A percentile compares a stretch with the other conserved stretches of the same genome.
phyloP scores from a whole-genome alignment of 208 protist species.

The Acanthamoeba rhysodes region DNA sequence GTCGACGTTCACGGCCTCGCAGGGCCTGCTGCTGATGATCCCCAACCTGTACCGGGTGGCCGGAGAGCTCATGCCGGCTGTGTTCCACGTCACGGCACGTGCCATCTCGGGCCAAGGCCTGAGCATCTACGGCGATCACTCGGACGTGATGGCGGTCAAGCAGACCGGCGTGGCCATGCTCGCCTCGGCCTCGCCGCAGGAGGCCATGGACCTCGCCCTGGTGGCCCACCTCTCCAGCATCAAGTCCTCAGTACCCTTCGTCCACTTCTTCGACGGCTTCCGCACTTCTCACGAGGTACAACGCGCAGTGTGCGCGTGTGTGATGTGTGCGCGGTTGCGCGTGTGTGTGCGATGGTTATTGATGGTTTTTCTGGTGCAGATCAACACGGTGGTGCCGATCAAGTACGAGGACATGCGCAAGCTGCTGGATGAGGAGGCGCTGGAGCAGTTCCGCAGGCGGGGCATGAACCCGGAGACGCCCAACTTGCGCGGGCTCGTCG shows the following conservation, averaged over 20 bases:
- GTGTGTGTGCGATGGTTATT: background rate
- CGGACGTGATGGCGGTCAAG: slow-evolving; percentile 88
- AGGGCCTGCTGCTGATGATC: slow-evolving; percentile 92
- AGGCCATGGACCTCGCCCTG: slow-evolving; percentile 88
- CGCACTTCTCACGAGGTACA: slow-evolving; percentile 85
- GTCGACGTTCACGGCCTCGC: slow-evolving; percentile 91
- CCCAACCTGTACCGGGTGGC: slow-evolving; percentile 93
- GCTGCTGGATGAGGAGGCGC: slow-evolving; percentile 28
- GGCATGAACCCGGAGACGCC: slow-evolving; percentile 88
- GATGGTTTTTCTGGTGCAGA: background rate
- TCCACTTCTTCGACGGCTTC: slow-evolving; percentile 90
- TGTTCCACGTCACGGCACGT: slow-evolving; percentile 90
- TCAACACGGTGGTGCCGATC: background rate
- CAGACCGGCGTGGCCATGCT: slow-evolving; percentile 88
- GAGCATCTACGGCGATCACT: slow-evolving; percentile 90
- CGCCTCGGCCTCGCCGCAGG: slow-evolving; percentile 86
- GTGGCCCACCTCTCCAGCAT: slow-evolving; percentile 89
- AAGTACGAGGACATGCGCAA: slow-evolving; percentile 33
- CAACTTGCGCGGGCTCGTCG: slow-evolving; percentile 81
- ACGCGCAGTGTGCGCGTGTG: background rate
- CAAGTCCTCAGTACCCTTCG: slow-evolving; percentile 83
- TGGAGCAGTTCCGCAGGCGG: slow-evolving; percentile 63
- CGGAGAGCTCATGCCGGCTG: slow-evolving; percentile 88
- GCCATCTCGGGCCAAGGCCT: slow-evolving; percentile 81
- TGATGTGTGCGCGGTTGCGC: no score